Evolutionary conservation across 2,329 filamentous ascomycete species (phyloP).

Genomic region (Colletotrichum spinosum): DNA sequence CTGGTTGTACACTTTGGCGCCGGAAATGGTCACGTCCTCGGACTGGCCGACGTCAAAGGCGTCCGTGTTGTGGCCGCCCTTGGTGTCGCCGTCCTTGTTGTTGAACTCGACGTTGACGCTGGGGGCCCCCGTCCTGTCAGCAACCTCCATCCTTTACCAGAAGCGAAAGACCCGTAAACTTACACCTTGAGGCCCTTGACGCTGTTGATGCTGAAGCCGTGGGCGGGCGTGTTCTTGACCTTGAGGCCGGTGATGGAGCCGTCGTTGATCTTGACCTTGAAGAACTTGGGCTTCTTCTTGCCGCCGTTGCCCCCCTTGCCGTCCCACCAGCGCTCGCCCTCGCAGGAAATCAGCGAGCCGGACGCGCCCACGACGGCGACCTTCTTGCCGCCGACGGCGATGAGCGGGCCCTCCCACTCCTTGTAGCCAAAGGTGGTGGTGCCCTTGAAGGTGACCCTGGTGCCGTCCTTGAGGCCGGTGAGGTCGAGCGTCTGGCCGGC

Average conservation of each 20-base stretch:
- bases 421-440: slow-evolving; percentile 74
- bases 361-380: slow-evolving; percentile 64
- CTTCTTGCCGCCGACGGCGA: slow-evolving; percentile 68
- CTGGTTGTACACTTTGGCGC: slow-evolving; percentile 68
- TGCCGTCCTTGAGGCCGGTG: slow-evolving; percentile 62
- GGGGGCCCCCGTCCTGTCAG: neutral
- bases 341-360: slow-evolving; percentile 66
- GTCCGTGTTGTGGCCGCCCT: slow-evolving; percentile 66
- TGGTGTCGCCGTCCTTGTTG: slow-evolving; percentile 51
- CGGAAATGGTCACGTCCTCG: slow-evolving; percentile 61
- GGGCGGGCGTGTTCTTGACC: slow-evolving; percentile 56
- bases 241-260: slow-evolving; percentile 52
- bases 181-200: slow-evolving; percentile 52
- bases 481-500: slow-evolving; percentile 70
- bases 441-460: slow-evolving; percentile 68
- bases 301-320: slow-evolving; percentile 69
- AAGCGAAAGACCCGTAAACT: neutral
- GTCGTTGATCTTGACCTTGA: slow-evolving; percentile 57
- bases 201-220: slow-evolving; percentile 54
- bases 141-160: neutral
- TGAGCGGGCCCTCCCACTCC: slow-evolving; percentile 73
- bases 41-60: slow-evolving; percentile 67
- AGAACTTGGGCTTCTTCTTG: slow-evolving; percentile 72
- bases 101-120: slow-evolving; percentile 52
- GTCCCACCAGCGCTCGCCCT: slow-evolving; percentile 72